Conservation (phyloP, 257 asterid species). For the Nicotiana tabacum region DNA sequence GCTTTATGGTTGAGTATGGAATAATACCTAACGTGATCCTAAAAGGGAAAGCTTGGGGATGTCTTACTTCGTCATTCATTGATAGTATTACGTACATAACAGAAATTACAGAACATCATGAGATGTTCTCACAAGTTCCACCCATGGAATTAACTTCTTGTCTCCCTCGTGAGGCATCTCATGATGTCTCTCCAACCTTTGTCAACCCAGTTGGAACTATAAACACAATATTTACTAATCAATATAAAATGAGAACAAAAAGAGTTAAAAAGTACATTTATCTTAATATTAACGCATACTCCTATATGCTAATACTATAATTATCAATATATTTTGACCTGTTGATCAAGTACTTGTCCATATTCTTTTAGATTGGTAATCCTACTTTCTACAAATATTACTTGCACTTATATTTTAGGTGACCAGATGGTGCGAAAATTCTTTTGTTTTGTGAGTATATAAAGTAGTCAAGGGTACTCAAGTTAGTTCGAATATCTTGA, state of each 20-base stretch:
- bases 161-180: slow-evolving; percentile 2
- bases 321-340: no score
- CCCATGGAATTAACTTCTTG: neutral
- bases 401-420: neutral
- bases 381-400: neutral
- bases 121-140: neutral
- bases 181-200: neutral
- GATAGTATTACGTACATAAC: neutral
- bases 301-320: no score
- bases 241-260: neutral
- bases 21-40: slow-evolving; percentile 26
- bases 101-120: slow-evolving; percentile 6
- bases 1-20: slow-evolving; percentile 39
- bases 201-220: neutral
- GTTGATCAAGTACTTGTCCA: neutral
- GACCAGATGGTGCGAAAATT: no score
- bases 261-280: neutral
- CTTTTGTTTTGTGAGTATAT: no score
- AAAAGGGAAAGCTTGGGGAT: slow-evolving; percentile 15
- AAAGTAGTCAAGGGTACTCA: neutral
- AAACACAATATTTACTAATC: neutral
- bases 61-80: slow-evolving; percentile 15
- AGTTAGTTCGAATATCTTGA: no score
- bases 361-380: no score
- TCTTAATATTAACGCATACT: neutral